phyloP scores from a whole-genome alignment of 2,329 filamentous ascomycete species.

The Colletotrichum cordylinicola region DNA sequence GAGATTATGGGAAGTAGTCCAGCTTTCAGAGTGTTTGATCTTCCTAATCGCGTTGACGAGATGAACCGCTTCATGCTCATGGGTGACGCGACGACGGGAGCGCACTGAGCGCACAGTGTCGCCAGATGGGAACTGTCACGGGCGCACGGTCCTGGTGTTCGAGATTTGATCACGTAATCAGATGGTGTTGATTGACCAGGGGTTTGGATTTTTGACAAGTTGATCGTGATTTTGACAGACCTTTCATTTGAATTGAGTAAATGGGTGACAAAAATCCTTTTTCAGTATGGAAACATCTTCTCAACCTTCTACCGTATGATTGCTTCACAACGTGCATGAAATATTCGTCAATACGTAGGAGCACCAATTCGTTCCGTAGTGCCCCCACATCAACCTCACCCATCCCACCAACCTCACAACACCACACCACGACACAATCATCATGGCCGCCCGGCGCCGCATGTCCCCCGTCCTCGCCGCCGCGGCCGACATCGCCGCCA shows the following conservation, averaged over 20 bases:
- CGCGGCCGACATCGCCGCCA: background rate
- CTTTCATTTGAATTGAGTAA: too few relatives aligned
- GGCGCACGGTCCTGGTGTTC: background rate
- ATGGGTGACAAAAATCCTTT: too few relatives aligned
- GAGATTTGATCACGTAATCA: background rate
- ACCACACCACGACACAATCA: background rate
- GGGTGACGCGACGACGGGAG: background rate
- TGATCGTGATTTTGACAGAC: too few relatives aligned
- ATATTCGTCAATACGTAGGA: too few relatives aligned
- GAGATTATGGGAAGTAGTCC: background rate
- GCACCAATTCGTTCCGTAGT: too few relatives aligned
- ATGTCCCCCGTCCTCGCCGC: background rate
- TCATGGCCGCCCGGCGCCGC: background rate
- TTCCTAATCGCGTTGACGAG: background rate
- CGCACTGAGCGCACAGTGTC: slow-evolving; percentile 1
- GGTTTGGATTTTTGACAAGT: too few relatives aligned
- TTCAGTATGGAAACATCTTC: too few relatives aligned
- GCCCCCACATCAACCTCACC: background rate
- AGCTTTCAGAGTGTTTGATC: background rate
- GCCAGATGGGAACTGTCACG: background rate
- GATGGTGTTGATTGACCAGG: too few relatives aligned
- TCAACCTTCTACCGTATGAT: too few relatives aligned
- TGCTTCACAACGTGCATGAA: too few relatives aligned
- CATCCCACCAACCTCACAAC: background rate
- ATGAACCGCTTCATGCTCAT: background rate